phyloP scores from a whole-genome alignment of 2,329 filamentous ascomycete genomes.

The Knufia petricola region DNA sequence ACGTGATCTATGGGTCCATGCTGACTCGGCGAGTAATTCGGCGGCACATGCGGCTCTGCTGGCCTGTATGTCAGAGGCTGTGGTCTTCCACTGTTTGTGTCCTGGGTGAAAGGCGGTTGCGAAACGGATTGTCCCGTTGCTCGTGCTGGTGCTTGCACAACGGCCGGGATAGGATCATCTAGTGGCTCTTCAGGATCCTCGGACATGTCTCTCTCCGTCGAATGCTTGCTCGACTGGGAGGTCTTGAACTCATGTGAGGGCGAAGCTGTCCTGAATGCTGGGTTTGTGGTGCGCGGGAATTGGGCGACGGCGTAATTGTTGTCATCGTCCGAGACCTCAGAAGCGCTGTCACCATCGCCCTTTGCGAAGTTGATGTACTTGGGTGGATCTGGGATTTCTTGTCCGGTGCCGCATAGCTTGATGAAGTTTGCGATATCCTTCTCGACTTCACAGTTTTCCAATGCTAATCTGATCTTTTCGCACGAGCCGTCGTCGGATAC shows the following conservation, averaged over 20 bases:
- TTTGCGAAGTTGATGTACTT: conserved; percentile 99
- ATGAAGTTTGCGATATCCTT: conserved; percentile 90
- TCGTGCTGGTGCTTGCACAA: too few species aligned
- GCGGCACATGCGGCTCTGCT: conserved; percentile 26
- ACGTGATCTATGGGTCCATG: conserved; percentile 57
- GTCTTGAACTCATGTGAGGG: conserved; percentile 75
- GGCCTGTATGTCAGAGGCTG: conserved; percentile 21
- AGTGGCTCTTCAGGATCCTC: conserved; percentile 17
- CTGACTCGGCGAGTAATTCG: conserved; percentile 48
- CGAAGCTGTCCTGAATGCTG: conserved; percentile 88
- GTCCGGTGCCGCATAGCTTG: conserved; percentile 76
- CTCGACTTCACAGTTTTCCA: conserved; percentile 94
- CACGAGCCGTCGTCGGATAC: conserved; percentile 95
- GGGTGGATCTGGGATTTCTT: conserved; percentile 93
- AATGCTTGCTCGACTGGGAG: conserved; percentile 11
- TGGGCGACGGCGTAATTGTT: conserved; percentile 86
- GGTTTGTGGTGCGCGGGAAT: conserved; percentile 90
- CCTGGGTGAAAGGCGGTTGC: not conserved
- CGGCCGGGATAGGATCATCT: conserved; percentile 13
- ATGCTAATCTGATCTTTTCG: conserved; percentile 85
- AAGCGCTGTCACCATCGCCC: conserved; percentile 73
- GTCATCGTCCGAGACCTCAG: conserved; percentile 80
- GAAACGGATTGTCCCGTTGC: too few species aligned
- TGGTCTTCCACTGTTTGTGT: conserved; percentile 20
- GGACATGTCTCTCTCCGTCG: conserved; percentile 11